Percentiles rank a stretch among this genome's conserved stretches.
phyloP scores from a whole-genome alignment of 805 yeast genomes.

The Hanseniaspora occidentalis region DNA sequence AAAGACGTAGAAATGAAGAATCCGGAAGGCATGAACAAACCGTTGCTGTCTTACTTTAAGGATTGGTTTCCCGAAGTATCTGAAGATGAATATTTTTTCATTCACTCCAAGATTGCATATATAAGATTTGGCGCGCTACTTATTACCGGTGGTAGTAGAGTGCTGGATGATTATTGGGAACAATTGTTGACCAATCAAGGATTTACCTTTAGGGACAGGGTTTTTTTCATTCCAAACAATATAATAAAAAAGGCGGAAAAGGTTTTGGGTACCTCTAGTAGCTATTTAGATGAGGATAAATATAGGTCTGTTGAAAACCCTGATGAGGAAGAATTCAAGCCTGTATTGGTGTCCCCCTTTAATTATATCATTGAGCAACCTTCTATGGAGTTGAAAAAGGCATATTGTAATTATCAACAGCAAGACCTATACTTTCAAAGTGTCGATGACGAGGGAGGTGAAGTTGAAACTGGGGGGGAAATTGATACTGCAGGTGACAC shows the following conservation, averaged over 20 bases:
- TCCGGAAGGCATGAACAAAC: slow-evolving; percentile 21
- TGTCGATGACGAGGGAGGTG: slow-evolving; percentile 5
- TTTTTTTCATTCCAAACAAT: slow-evolving; percentile 19
- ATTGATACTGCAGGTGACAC: neutral
- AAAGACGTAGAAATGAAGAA: slow-evolving; percentile 28
- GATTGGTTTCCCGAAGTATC: slow-evolving; percentile 18
- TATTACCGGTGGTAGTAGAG: slow-evolving; percentile 33
- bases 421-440: slow-evolving; percentile 6
- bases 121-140: slow-evolving; percentile 40
- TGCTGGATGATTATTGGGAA: slow-evolving; percentile 48
- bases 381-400: slow-evolving; percentile 15
- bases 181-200: slow-evolving; percentile 29
- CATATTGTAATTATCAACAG: neutral
- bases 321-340: slow-evolving; percentile 2
- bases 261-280: neutral
- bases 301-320: neutral
- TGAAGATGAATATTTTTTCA: slow-evolving; percentile 19
- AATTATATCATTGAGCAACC: slow-evolving; percentile 19
- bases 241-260: slow-evolving; percentile 6
- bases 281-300: neutral
- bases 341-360: slow-evolving; percentile 12
- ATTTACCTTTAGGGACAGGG: slow-evolving; percentile 33
- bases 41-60: slow-evolving; percentile 11
- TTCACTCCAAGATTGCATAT: slow-evolving; percentile 30
- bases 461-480: neutral